Percentiles rank a stretch among this genome's conserved stretches.
phyloP scores from a whole-genome alignment of 2,329 filamentous ascomycete genomes.

The Colletotrichum filicis region DNA sequence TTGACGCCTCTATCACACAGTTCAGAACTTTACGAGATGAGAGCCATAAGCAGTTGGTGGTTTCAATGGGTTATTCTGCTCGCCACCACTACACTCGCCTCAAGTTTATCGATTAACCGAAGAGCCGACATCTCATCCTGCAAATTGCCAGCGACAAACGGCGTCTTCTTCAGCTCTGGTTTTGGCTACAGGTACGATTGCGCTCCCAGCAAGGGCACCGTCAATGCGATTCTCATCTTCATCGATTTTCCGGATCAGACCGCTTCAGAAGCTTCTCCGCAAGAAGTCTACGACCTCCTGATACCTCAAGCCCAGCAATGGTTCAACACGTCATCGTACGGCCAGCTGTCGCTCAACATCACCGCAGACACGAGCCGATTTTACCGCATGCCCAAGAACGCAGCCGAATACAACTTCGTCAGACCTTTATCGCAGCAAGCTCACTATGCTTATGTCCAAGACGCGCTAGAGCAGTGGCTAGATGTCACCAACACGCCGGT shows the following conservation, averaged over 20 bases:
- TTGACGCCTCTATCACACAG: too few relatives aligned
- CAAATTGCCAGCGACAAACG: conserved; percentile 39
- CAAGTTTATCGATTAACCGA: neutral
- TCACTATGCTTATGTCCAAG: conserved; percentile 43
- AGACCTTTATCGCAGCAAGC: conserved; percentile 40
- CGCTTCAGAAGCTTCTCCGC: conserved; percentile 28
- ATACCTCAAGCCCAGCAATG: conserved; percentile 7
- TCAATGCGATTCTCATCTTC: conserved; percentile 49
- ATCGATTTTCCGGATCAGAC: conserved; percentile 46
- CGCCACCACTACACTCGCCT: neutral
- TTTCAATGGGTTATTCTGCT: too few relatives aligned
- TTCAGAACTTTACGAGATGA: too few relatives aligned
- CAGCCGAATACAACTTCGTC: conserved; percentile 40
- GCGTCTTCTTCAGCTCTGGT: conserved; percentile 43
- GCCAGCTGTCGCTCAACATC: conserved; percentile 38
- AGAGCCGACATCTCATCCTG: conserved; percentile 23
- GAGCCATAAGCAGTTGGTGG: too few relatives aligned
- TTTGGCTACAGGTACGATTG: conserved; percentile 44
- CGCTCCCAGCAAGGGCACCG: conserved; percentile 44
- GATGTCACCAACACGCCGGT: conserved; percentile 25
- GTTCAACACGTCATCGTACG: conserved; percentile 32
- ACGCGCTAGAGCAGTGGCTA: conserved; percentile 41
- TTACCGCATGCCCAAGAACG: conserved; percentile 41
- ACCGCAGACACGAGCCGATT: conserved; percentile 38
- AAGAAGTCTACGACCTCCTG: conserved; percentile 10